phyloP scores from a whole-genome alignment of 2,329 filamentous ascomycete genomes.

The Microascus cirrosus region DNA sequence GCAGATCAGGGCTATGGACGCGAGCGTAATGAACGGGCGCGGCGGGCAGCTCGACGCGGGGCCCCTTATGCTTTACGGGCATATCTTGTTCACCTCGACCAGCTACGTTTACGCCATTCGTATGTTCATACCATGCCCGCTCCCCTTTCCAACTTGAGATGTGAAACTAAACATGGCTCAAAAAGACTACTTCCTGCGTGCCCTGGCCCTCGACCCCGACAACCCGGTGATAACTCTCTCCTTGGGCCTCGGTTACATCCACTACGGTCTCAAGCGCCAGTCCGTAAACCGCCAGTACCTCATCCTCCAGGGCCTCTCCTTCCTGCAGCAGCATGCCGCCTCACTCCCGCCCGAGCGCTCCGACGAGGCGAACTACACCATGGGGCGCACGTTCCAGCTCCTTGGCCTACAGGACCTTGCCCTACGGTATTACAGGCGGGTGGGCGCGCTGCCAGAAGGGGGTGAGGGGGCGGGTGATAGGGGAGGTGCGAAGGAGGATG shows the following conservation, averaged over 20 bases:
- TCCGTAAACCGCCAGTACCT: conserved; percentile 83
- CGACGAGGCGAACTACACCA: conserved; percentile 4
- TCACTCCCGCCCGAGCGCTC: conserved; percentile 25
- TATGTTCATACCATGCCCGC: conserved; percentile 21
- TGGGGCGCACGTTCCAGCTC: conserved; percentile 4
- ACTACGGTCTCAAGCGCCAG: conserved; percentile 81
- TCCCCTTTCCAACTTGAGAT: not conserved
- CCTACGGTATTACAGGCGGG: not conserved
- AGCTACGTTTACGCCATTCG: conserved; percentile 76
- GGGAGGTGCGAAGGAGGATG: not conserved
- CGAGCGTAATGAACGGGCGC: conserved; percentile 23
- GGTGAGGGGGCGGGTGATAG: not conserved
- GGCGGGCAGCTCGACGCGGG: conserved; percentile 56
- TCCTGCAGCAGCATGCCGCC: conserved; percentile 61
- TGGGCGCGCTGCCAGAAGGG: not conserved
- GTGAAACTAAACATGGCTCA: not conserved
- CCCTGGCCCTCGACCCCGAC: conserved; percentile 59
- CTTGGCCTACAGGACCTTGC: conserved; percentile 5
- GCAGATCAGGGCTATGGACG: conserved; percentile 84
- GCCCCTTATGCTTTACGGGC: conserved; percentile 78
- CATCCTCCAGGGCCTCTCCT: conserved; percentile 73
- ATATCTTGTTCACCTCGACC: conserved; percentile 75
- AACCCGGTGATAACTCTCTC: conserved; percentile 73
- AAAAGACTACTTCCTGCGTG: conserved; percentile 70
- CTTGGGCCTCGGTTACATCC: conserved; percentile 75